Percentiles rank a stretch among this genome's conserved stretches.
Evolutionary conservation across 73 alveolate genomes (phyloP).

Genomic region (Paramecium biaurelia): DNA sequence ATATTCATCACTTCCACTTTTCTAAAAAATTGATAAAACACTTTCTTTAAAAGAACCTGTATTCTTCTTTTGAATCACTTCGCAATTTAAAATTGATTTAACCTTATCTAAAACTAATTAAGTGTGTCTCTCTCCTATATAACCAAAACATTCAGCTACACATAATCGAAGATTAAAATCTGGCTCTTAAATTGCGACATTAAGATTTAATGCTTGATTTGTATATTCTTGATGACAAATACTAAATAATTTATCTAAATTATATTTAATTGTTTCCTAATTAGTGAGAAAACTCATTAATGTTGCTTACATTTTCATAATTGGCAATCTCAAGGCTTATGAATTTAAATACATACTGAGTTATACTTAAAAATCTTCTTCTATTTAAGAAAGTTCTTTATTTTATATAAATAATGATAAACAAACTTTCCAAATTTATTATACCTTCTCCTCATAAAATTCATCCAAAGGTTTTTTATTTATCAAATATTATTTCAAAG

Average conservation of each 20-base stretch:
- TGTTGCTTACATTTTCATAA: constrained; percentile 45
- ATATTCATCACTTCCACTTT: constrained; percentile 14
- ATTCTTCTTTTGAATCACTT: constrained; percentile 15
- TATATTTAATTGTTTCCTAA: constrained; percentile 36
- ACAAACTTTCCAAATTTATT: constrained; percentile 41
- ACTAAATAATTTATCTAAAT: constrained; percentile 36
- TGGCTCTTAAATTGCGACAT: constrained; percentile 15
- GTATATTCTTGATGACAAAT: constrained; percentile 43
- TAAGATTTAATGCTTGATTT: constrained; percentile 22
- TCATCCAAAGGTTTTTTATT: background rate
- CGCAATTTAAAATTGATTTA: constrained; percentile 26
- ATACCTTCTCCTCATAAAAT: constrained; percentile 36
- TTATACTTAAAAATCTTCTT: constrained; percentile 8
- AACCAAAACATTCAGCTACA: constrained; percentile 51
- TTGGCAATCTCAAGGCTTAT: constrained; percentile 24
- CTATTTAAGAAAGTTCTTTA: constrained; percentile 26
- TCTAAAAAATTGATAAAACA: constrained; percentile 22
- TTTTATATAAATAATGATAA: background rate
- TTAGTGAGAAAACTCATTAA: constrained; percentile 30
- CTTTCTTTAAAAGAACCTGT: constrained; percentile 47
- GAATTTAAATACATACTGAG: constrained; percentile 14
- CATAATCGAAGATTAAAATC: background rate
- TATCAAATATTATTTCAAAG: background rate
- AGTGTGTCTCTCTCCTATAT: constrained; percentile 42
- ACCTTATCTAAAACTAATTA: constrained; percentile 25